Percentiles rank a stretch among this genome's conserved stretches.
phyloP scores from a whole-genome alignment of 2,329 filamentous ascomycete species.

The Chaetothyriales sp. region DNA sequence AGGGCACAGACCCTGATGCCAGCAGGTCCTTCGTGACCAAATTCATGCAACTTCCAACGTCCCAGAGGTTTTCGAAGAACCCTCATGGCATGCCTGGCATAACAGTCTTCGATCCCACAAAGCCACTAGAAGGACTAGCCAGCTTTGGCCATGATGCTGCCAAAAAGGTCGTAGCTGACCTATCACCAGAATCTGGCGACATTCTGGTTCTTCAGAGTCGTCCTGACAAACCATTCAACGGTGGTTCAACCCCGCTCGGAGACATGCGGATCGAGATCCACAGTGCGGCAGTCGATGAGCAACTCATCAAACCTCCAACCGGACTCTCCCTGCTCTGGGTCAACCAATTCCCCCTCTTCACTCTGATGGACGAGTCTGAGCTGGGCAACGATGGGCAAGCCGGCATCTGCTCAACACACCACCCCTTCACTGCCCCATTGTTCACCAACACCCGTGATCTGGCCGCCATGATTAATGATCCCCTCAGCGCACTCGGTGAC shows the following conservation, averaged over 20 bases:
- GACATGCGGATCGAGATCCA: conserved; percentile 57
- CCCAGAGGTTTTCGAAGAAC: conserved; percentile 48
- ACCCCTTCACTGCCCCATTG: conserved; percentile 78
- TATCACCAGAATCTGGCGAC: conserved; percentile 54
- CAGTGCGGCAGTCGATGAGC: conserved; percentile 49
- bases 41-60: conserved; percentile 55
- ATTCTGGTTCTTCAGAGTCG: conserved; percentile 71
- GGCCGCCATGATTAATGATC: conserved; percentile 55
- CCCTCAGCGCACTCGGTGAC: conserved; percentile 59
- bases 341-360: conserved; percentile 82
- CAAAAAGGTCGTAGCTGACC: conserved; percentile 38
- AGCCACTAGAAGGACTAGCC: conserved; percentile 62
- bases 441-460: conserved; percentile 51
- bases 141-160: conserved; percentile 60
- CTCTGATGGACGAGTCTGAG: conserved; percentile 47
- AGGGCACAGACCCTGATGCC: conserved; percentile 29
- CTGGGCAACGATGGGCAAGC: conserved; percentile 69
- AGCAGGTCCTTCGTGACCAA: conserved; percentile 47
- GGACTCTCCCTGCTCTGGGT: conserved; percentile 69
- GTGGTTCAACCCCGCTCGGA: conserved; percentile 55
- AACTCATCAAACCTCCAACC: conserved; percentile 35
- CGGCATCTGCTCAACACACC: conserved; percentile 76
- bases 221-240: conserved; percentile 45
- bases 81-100: conserved; percentile 65
- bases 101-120: conserved; percentile 56